Base-by-base conservation (phyloP, 139 green algal genomes). In the Ettlia oleoabundans region DNA sequence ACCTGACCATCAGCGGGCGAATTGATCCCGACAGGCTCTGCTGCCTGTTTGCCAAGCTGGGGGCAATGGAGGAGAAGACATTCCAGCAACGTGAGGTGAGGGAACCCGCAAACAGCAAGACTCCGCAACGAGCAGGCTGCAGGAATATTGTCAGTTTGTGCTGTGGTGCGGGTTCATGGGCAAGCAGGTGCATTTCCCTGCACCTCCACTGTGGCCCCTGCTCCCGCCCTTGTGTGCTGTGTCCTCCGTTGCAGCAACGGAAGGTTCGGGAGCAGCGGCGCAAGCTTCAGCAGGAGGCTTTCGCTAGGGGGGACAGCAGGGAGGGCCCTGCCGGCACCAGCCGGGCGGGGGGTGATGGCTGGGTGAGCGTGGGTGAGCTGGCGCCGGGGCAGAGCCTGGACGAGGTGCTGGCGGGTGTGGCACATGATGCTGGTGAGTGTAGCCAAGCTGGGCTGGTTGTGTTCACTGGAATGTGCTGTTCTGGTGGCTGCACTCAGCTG, bases 341-440 rank as follows among this genome's bases (percentile, higher is more conserved):
- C 37, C 86, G 72, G 58, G 71, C 52, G 61, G 87, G 82, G 26
- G 61, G 69, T 19, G 76, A 84, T 33, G 86, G 82, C 65, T 88
- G 91, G 71, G 81, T 93, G 37, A 93, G 89, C 72, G 81, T 94
- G 84, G 90, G 90, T 2, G 90, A 92, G 84, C 78, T 93, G 78
- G 80, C 82, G 0, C n/a, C 63, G 0, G 83, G 82, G 19, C 63
- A 83, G 41, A 84, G 87, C 52, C 53, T 92, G 53, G 87, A 92
- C 2, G 65, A 55, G 42, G 55, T 73, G 6, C 78, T 91, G 58
- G 43, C 42, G 0, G 68, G 63, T 2, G 41, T 82, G 4, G 63
- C 35, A 2, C 72, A 70, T 40, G 80, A 61, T 53, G 69, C 61
- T 19, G 86, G 77, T 5, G 58, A 75, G 33, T 63, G 76, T n/a